A percentile compares a stretch with the other conserved stretches of the same genome.
phyloP scores from a whole-genome alignment of 768 basidiomycete genomes.

The Rhizopogon salebrosus region DNA sequence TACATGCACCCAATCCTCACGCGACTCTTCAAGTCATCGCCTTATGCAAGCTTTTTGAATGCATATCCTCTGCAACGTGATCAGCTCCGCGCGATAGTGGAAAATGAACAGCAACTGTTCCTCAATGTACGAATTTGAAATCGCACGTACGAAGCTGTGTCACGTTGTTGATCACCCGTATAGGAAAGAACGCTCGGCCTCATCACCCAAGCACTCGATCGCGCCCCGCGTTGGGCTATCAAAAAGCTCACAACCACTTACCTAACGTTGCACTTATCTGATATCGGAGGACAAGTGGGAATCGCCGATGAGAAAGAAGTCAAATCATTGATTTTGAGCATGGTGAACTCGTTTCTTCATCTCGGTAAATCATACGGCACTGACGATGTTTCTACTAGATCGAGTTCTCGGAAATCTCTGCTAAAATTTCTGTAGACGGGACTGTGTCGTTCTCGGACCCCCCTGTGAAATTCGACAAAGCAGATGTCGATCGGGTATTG shows the following conservation, averaged over 20 bases:
- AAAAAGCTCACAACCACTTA: conserved; percentile 81
- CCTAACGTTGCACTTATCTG: conserved; percentile 65
- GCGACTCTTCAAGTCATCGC: conserved; percentile 60
- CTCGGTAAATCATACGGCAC: not conserved
- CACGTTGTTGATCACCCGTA: not conserved
- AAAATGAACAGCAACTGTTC: conserved; percentile 54
- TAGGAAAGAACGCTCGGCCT: conserved; percentile 76
- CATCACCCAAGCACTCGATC: conserved; percentile 56
- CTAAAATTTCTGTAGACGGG: conserved; percentile 58
- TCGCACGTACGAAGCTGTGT: not conserved
- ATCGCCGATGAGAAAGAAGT: conserved; percentile 49
- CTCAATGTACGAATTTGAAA: conserved; percentile 32
- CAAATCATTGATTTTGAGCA: conserved; percentile 56
- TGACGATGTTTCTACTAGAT: conserved; percentile 42
- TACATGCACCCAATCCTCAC: conserved; percentile 58
- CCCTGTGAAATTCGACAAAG: conserved; percentile 50
- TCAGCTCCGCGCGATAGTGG: conserved; percentile 39
- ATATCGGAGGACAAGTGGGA: conserved; percentile 53
- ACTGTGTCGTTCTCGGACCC: conserved; percentile 74
- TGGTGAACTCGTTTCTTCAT: conserved; percentile 47
- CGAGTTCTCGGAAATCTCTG: conserved; percentile 63
- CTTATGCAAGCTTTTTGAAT: conserved; percentile 59
- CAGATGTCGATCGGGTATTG: conserved; percentile 57
- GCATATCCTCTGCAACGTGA: conserved; percentile 57
- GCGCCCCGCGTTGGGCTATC: conserved; percentile 73